Conservation (phyloP, 768 basidiomycete genomes). For the Mycena alexandri region DNA sequence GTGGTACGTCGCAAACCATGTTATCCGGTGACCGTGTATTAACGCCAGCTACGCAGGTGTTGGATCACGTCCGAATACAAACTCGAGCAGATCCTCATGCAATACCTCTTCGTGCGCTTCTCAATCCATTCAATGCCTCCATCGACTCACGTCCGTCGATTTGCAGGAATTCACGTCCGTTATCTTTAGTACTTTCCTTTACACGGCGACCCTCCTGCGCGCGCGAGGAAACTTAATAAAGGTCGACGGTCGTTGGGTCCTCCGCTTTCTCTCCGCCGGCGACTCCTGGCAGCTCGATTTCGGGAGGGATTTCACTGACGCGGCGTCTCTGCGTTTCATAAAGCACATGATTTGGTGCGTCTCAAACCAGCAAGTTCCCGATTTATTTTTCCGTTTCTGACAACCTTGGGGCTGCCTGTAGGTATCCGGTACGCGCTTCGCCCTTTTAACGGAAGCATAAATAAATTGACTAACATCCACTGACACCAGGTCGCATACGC, state of each 20-base stretch:
- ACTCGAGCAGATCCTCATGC: conserved; percentile 46
- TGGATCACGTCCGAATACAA: conserved; percentile 55
- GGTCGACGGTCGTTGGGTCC: conserved; percentile 29
- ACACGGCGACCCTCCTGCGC: conserved; percentile 39
- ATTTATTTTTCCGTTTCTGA: background rate
- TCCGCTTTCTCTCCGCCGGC: conserved; percentile 32
- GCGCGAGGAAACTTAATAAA: conserved; percentile 41
- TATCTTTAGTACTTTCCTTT: conserved; percentile 33
- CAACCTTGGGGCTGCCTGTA: too few relatives aligned
- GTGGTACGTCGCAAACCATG: conserved; percentile 35
- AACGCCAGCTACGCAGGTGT: conserved; percentile 40
- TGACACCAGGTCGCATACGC: conserved; percentile 27
- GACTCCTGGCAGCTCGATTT: conserved; percentile 39
- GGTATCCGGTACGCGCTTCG: conserved; percentile 14
- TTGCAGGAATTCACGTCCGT: conserved; percentile 39
- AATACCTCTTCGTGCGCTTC: conserved; percentile 52
- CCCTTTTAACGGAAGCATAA: background rate
- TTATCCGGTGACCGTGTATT: background rate
- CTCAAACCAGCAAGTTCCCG: background rate
- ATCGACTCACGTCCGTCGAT: background rate
- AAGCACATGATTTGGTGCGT: conserved; percentile 41
- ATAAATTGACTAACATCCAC: background rate
- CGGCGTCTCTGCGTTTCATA: conserved; percentile 32
- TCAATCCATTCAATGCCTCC: background rate
- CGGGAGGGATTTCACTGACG: conserved; percentile 38